These are phyloP conservation scores for Zygoascus meyerae DNA, from an alignment of 1,139 yeast species.

Conservation along the genomic window DNA sequence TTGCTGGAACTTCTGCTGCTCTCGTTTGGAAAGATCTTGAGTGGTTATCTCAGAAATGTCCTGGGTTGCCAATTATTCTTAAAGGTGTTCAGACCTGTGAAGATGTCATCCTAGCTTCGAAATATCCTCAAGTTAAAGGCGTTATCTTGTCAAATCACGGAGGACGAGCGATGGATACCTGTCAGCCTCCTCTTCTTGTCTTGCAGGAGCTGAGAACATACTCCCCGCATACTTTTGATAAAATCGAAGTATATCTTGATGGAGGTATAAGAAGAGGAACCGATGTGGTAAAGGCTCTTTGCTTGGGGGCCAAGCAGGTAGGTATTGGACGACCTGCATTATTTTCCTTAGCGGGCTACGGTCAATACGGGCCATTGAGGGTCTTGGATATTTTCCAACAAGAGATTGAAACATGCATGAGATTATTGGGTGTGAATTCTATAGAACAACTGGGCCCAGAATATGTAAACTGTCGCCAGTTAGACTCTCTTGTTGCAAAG, in stretches of 20 bases:
- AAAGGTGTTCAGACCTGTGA: constrained; percentile 50
- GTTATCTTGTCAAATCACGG: constrained; percentile 53
- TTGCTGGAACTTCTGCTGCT: constrained; percentile 47
- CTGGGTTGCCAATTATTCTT: constrained; percentile 35
- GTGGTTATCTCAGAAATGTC: constrained; percentile 40
- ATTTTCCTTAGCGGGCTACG: constrained; percentile 47
- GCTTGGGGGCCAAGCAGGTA: constrained; percentile 53
- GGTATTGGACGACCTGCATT: constrained; percentile 49
- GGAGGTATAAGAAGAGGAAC: constrained; percentile 55
- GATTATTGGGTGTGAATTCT: constrained; percentile 42
- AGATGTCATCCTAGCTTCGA: constrained; percentile 45
- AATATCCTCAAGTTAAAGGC: constrained; percentile 41
- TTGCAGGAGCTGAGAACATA: constrained; percentile 44
- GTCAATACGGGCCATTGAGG: constrained; percentile 44
- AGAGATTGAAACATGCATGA: constrained; percentile 45
- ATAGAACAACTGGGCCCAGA: constrained; percentile 37
- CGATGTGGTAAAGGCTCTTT: constrained; percentile 48
- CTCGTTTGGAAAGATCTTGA: constrained; percentile 42
- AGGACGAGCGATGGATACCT: constrained; percentile 49
- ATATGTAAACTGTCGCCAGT: constrained; percentile 23
- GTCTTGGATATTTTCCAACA: constrained; percentile 42
- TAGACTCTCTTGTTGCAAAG: constrained; percentile 17
- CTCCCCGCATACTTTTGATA: constrained; percentile 37
- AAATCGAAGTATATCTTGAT: constrained; percentile 45
- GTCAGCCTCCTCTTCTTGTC: constrained; percentile 46